phyloP scores from a whole-genome alignment of 1,284 basidiomycete genomes.

The Takashimella koratensis region DNA sequence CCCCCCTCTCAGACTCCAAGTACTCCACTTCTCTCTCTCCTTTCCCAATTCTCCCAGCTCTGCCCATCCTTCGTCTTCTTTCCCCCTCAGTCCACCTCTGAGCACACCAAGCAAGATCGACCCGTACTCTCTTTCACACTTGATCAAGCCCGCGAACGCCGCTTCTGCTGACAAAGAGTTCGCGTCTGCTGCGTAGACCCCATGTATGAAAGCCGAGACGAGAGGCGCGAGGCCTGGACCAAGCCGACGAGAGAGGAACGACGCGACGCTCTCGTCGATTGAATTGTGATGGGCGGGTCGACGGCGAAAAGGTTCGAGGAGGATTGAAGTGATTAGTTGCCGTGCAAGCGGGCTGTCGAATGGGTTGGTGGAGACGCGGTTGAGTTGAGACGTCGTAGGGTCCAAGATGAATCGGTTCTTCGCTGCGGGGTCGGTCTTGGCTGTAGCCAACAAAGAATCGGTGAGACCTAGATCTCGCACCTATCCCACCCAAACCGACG shows the following conservation, averaged over 20 bases:
- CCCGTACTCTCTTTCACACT: slow-evolving; percentile 61
- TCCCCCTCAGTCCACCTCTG: slow-evolving; percentile 37
- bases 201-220: slow-evolving; percentile 82
- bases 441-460: slow-evolving; percentile 33
- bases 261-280: slow-evolving; percentile 75
- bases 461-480: slow-evolving; percentile 24
- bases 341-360: slow-evolving; percentile 2
- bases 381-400: slow-evolving; percentile 3
- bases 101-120: slow-evolving; percentile 69
- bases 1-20: slow-evolving; percentile 56
- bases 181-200: slow-evolving; percentile 87
- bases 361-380: slow-evolving; percentile 3
- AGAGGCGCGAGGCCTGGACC: slow-evolving; percentile 69
- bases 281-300: slow-evolving; percentile 41
- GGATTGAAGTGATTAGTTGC: slow-evolving; percentile 55
- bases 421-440: slow-evolving; percentile 39
- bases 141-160: slow-evolving; percentile 70
- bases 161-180: slow-evolving; percentile 68
- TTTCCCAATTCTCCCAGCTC: slow-evolving; percentile 21
- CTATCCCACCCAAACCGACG: slow-evolving; percentile 12
- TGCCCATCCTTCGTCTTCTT: slow-evolving; percentile 15
- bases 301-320: slow-evolving; percentile 59
- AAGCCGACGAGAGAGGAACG: slow-evolving; percentile 72
- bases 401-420: slow-evolving; percentile 42
- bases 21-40: slow-evolving; percentile 35